phyloP scores from a whole-genome alignment of 2,329 filamentous ascomycete species.

The Xylariaceae sp. region DNA sequence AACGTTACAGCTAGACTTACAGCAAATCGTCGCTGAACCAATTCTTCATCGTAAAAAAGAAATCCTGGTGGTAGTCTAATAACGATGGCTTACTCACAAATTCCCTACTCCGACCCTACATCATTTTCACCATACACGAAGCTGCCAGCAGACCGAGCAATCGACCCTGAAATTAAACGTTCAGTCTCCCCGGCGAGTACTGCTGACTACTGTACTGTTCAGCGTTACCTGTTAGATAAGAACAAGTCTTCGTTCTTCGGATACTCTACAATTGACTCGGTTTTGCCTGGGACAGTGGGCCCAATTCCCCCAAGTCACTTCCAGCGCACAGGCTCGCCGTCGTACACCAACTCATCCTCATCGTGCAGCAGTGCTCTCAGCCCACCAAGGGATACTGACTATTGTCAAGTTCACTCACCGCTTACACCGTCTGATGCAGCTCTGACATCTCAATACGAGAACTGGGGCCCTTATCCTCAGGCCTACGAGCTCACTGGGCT shows the following conservation, averaged over 20 bases:
- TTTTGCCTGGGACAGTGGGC: slow-evolving; percentile 25
- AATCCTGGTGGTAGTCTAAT: not conserved
- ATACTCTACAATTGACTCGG: slow-evolving; percentile 26
- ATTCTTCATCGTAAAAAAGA: not conserved
- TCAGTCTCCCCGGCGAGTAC: slow-evolving; percentile 27
- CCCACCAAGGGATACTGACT: slow-evolving; percentile 49
- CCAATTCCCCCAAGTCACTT: slow-evolving; percentile 30
- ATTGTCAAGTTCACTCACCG: slow-evolving; percentile 44
- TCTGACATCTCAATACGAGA: slow-evolving; percentile 42
- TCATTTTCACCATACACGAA: slow-evolving; percentile 26
- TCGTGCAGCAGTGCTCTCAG: slow-evolving; percentile 46
- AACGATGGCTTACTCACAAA: slow-evolving; percentile 20
- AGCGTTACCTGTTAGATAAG: slow-evolving; percentile 39
- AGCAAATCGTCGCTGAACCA: no score
- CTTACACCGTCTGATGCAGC: slow-evolving; percentile 46
- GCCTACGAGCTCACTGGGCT: slow-evolving; percentile 40
- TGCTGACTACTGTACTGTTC: slow-evolving; percentile 30
- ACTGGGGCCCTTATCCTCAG: slow-evolving; percentile 35
- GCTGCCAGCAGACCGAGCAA: slow-evolving; percentile 26
- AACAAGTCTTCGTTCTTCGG: slow-evolving; percentile 37
- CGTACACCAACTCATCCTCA: slow-evolving; percentile 46
- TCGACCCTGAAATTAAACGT: slow-evolving; percentile 39
- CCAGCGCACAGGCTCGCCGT: slow-evolving; percentile 45
- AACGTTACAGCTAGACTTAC: not conserved
- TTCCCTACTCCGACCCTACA: slow-evolving; percentile 21